Conservation (phyloP, 257 asterid genomes). For the Solanum acaule region DNA sequence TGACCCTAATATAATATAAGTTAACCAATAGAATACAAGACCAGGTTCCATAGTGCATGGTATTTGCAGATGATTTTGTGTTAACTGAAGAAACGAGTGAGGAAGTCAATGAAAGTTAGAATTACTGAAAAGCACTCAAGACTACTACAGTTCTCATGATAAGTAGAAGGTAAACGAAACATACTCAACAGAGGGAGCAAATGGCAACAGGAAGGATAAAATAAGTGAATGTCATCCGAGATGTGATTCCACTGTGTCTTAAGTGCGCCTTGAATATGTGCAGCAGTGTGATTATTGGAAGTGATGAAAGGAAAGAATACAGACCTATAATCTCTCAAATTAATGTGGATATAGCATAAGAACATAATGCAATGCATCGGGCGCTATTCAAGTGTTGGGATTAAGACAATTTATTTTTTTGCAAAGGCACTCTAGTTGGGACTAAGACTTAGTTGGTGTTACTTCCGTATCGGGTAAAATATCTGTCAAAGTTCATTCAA, state of each 20-base stretch:
- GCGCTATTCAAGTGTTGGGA: not conserved
- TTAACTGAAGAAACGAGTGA: not conserved
- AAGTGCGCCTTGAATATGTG: not conserved
- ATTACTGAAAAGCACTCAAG: not conserved
- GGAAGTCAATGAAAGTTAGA: not conserved
- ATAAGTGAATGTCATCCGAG: not conserved
- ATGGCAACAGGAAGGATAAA: not conserved
- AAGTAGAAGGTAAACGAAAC: not conserved
- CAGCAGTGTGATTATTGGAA: not conserved
- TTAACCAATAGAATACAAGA: not conserved
- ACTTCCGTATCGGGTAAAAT: not conserved
- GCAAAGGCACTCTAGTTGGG: not conserved
- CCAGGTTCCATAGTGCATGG: not conserved
- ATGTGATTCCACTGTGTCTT: not conserved
- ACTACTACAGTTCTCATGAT: not conserved
- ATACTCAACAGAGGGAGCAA: not conserved
- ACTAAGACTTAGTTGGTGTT: not conserved
- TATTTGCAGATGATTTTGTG: not conserved
- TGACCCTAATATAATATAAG: not conserved
- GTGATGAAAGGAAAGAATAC: not conserved
- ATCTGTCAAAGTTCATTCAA: not conserved
- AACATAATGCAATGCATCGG: not conserved
- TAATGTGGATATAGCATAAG: not conserved
- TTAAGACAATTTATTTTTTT: not conserved
- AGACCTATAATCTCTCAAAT: not conserved